Conservation (phyloP, 768 basidiomycete genomes). For the Leccinum sublutescens region DNA sequence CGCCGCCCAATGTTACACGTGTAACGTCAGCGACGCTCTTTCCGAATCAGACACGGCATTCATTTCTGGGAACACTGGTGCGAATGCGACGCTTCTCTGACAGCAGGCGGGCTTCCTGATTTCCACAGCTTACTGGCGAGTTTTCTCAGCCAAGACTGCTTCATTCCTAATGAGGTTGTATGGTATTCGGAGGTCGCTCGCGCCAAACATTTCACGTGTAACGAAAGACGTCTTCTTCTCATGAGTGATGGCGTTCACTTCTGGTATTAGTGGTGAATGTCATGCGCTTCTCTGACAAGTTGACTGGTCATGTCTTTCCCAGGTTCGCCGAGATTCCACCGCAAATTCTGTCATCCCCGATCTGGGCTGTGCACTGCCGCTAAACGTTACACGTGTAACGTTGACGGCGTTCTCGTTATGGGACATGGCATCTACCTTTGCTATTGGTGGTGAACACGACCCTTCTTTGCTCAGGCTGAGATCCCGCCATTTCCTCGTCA, state of each 20-base stretch:
- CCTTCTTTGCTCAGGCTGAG: neutral
- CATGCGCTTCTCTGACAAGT: neutral
- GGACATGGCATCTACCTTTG: slow-evolving; percentile 1
- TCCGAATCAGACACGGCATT: neutral
- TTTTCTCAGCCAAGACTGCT: neutral
- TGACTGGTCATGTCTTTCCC: neutral
- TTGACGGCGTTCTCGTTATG: slow-evolving; percentile 8
- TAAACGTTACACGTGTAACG: slow-evolving; percentile 31
- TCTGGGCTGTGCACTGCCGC: slow-evolving; percentile 5
- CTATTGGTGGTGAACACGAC: slow-evolving; percentile 1
- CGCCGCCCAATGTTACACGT: slow-evolving; percentile 29
- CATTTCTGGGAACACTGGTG: slow-evolving; percentile 1
- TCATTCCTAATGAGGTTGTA: neutral
- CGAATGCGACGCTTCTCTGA: neutral
- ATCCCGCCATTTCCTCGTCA: neutral
- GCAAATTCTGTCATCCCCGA: too few species aligned
- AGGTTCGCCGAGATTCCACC: neutral
- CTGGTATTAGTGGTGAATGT: slow-evolving; percentile 3
- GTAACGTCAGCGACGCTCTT: slow-evolving; percentile 23
- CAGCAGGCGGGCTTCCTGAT: neutral
- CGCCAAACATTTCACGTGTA: slow-evolving; percentile 32
- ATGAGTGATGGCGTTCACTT: slow-evolving; percentile 1
- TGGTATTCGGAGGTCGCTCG: neutral
- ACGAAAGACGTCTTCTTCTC: slow-evolving; percentile 12
- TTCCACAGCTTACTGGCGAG: neutral